These are phyloP conservation scores for Jackrogersella multiformis DNA, from an alignment of 495 filamentous ascomycete genomes.

Conservation along the genomic window DNA sequence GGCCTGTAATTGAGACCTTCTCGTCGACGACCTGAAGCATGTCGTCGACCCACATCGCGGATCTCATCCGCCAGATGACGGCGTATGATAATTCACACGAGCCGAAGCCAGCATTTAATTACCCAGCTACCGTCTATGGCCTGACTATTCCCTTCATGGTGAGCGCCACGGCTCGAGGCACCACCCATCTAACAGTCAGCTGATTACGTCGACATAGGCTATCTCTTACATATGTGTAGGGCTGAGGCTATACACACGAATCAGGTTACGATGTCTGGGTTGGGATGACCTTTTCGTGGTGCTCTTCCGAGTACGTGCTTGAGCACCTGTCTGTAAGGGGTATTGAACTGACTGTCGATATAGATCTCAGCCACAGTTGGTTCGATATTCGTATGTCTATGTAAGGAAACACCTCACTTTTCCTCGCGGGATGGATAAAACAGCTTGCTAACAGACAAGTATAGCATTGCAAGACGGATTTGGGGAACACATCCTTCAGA, in stretches of 20 bases:
- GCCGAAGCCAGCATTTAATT: conserved; percentile 28
- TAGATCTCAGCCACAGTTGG: conserved; percentile 41
- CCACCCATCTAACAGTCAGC: not conserved
- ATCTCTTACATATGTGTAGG: conserved; percentile 43
- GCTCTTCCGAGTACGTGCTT: conserved; percentile 38
- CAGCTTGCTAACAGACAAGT: conserved; percentile 22
- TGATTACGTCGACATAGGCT: conserved; percentile 22
- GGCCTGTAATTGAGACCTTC: not conserved
- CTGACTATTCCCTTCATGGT: conserved; percentile 41
- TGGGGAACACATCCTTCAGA: conserved; percentile 40
- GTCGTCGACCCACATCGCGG: conserved; percentile 17
- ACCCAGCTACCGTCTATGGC: conserved; percentile 31
- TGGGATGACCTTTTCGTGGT: conserved; percentile 48
- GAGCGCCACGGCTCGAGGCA: not conserved
- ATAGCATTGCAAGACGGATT: conserved; percentile 45
- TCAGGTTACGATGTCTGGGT: conserved; percentile 37
- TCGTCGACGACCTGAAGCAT: conserved; percentile 18
- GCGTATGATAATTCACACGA: conserved; percentile 41
- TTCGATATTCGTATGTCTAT: conserved; percentile 35
- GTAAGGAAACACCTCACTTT: conserved; percentile 21
- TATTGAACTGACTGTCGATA: not conserved
- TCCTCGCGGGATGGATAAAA: not conserved
- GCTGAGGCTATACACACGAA: conserved; percentile 41
- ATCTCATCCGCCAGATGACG: conserved; percentile 35
- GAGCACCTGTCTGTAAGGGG: not conserved